Evolutionary conservation across 2,329 filamentous ascomycete genomes (phyloP).

Genomic region (Colletotrichum horii): DNA sequence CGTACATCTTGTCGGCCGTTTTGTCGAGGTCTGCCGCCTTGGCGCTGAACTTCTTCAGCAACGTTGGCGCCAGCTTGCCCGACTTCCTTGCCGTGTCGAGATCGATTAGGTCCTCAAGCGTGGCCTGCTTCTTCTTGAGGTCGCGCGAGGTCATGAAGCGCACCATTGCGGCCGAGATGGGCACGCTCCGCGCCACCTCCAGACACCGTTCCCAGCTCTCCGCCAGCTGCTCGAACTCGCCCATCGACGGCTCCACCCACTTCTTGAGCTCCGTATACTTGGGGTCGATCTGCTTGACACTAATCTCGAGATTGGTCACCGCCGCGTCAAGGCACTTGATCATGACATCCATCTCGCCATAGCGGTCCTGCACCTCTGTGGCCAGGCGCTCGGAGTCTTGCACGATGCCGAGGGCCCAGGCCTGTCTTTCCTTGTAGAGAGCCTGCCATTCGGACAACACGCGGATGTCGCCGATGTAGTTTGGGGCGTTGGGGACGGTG

Average conservation of each 20-base stretch:
- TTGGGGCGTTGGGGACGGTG: constrained; percentile 73
- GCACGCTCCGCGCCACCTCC: constrained; percentile 65
- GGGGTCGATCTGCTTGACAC: constrained; percentile 73
- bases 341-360: constrained; percentile 77
- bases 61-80: constrained; percentile 65
- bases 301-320: constrained; percentile 81
- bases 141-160: constrained; percentile 64
- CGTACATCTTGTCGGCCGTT: constrained; percentile 63
- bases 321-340: constrained; percentile 83
- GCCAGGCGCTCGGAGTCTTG: constrained; percentile 73
- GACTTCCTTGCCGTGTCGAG: constrained; percentile 74
- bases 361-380: constrained; percentile 65
- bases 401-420: constrained; percentile 77
- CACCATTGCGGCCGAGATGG: constrained; percentile 70
- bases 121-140: constrained; percentile 54
- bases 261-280: constrained; percentile 74
- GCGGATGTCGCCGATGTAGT: constrained; percentile 79
- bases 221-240: constrained; percentile 70
- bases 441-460: constrained; percentile 88
- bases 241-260: constrained; percentile 71
- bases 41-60: constrained; percentile 63
- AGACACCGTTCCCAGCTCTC: constrained; percentile 73
- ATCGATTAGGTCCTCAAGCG: constrained; percentile 79
- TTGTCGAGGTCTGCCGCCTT: constrained; percentile 67
- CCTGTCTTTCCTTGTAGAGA: constrained; percentile 79